A percentile compares a stretch with the other conserved stretches of the same genome.
Evolutionary conservation across 208 protist species (phyloP).

Genomic region (Trypanosoma platydactyli): DNA sequence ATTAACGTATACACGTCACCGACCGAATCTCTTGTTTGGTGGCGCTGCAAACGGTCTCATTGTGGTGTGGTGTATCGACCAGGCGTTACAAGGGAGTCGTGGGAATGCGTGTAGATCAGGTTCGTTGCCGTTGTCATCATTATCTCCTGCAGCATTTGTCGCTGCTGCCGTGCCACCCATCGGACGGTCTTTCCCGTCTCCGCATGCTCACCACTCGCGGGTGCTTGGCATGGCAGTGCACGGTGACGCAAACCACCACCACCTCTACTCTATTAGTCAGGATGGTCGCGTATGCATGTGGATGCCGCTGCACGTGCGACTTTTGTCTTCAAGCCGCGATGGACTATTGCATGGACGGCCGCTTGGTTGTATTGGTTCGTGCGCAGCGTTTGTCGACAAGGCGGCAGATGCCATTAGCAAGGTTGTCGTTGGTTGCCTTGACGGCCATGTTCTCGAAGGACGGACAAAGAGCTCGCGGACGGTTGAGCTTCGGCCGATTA

Average conservation of each 20-base stretch:
- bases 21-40: constrained; percentile 26
- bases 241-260: constrained; percentile 60
- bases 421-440: constrained; percentile 65
- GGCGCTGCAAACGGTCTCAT: constrained; percentile 25
- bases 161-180: constrained; percentile 8
- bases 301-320: constrained; percentile 36
- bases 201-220: constrained; percentile 51
- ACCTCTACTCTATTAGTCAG: constrained; percentile 68
- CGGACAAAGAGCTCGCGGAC: constrained; percentile 44
- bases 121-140: neutral
- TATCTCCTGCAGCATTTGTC: neutral
- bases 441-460: constrained; percentile 52
- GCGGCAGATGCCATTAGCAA: constrained; percentile 61
- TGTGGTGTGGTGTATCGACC: constrained; percentile 25
- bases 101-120: neutral
- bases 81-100: constrained; percentile 10
- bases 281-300: constrained; percentile 75
- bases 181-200: constrained; percentile 54
- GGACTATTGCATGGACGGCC: constrained; percentile 42
- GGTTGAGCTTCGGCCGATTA: constrained; percentile 42
- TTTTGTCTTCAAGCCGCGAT: constrained; percentile 43
- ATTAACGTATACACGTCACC: constrained; percentile 18
- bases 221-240: constrained; percentile 59
- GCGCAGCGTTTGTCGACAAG: constrained; percentile 46
- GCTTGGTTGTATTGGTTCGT: constrained; percentile 45